phyloP scores from a whole-genome alignment of 2,329 filamentous ascomycete species.

The Fusarium sp. region DNA sequence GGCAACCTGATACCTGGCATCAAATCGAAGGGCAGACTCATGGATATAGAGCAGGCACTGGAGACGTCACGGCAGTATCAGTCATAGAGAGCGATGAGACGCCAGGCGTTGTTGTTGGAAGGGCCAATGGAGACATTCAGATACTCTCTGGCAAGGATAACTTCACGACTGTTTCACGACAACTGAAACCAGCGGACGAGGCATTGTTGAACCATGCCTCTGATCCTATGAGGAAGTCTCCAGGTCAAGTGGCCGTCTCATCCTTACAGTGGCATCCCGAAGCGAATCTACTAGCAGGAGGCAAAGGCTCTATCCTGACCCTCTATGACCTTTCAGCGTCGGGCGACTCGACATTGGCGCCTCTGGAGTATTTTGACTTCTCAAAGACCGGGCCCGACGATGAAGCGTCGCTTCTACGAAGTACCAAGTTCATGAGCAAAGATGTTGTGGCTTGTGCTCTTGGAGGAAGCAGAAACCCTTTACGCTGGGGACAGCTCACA shows the following conservation, averaged over 20 bases:
- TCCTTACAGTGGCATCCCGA: conserved; percentile 53
- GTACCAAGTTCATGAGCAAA: conserved; percentile 60
- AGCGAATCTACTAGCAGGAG: conserved; percentile 49
- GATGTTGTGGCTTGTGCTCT: conserved; percentile 61
- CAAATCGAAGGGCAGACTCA: conserved; percentile 53
- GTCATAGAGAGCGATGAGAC: conserved; percentile 54
- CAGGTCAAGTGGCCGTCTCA: conserved; percentile 50
- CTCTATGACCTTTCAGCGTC: conserved; percentile 47
- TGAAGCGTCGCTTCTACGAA: conserved; percentile 48
- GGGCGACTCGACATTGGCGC: conserved; percentile 24
- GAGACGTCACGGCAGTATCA: conserved; percentile 63
- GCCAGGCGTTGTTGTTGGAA: conserved; percentile 59
- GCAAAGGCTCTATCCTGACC: conserved; percentile 49
- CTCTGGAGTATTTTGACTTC: conserved; percentile 47
- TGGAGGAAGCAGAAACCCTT: conserved; percentile 56
- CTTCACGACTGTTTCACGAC: conserved; percentile 46
- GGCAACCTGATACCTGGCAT: conserved; percentile 52
- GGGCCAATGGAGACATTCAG: conserved; percentile 63
- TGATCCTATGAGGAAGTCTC: conserved; percentile 45
- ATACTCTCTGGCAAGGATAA: conserved; percentile 56
- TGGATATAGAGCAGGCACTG: conserved; percentile 59
- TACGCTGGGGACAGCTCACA: conserved; percentile 61
- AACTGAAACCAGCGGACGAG: conserved; percentile 33
- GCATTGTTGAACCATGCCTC: conserved; percentile 14
- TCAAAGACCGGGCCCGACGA: conserved; percentile 27